Conservation (phyloP, 306 rosid genomes). For the Luffa acutangula region DNA sequence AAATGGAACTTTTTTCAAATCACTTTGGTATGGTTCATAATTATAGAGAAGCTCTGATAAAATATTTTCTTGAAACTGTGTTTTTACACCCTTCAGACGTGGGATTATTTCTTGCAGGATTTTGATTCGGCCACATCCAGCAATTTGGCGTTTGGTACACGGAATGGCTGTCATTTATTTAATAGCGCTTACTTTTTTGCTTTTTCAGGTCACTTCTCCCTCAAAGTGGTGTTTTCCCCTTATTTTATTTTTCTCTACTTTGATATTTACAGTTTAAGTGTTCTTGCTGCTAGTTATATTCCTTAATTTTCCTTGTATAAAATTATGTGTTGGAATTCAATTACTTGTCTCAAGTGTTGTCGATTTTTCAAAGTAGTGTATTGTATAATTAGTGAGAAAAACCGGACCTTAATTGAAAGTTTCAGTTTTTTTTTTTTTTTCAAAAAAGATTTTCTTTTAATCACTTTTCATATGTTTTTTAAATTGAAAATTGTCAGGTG, state of each 20-base stretch:
- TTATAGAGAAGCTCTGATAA: not conserved
- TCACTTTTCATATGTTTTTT: not conserved
- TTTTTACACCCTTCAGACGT: not conserved
- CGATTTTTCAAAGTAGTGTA: not conserved
- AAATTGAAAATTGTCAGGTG: not conserved
- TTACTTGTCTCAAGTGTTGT: not conserved
- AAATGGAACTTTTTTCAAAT: not conserved
- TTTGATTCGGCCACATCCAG: constrained; percentile 97
- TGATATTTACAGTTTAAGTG: not conserved
- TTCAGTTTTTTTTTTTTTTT: not conserved
- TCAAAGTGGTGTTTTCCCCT: not conserved
- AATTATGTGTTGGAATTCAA: not conserved
- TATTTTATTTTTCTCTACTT: not conserved
- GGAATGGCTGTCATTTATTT: constrained; percentile 98
- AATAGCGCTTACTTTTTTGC: constrained; percentile 89
- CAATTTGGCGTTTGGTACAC: constrained; percentile 96
- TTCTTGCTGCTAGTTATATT: not conserved
- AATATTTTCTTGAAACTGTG: not conserved
- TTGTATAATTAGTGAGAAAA: not conserved
- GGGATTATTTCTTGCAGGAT: constrained; percentile 43
- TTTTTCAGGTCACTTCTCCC: constrained; percentile 60
- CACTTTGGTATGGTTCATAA: not conserved
- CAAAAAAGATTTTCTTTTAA: not conserved
- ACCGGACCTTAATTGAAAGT: not conserved
- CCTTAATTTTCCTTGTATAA: not conserved